Evolutionary conservation across 2,329 filamentous ascomycete genomes (phyloP), one percentile per base, ranked within the genome.

Genomic region (Colletotrichum chrysophilum): DNA sequence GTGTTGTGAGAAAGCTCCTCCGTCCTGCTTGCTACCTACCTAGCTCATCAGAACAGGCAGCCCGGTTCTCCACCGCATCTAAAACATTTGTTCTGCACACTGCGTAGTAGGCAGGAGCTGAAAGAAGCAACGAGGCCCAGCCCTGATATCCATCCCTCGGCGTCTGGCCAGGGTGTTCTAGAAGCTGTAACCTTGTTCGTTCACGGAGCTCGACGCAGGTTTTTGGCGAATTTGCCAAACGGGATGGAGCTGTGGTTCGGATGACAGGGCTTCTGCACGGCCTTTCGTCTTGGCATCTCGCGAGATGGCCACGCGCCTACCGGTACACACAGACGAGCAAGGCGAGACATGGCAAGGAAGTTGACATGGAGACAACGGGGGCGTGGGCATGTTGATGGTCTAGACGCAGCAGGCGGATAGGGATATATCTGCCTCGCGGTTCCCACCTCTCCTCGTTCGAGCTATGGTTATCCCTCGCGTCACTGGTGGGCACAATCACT

Each of bases 351-450:
- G 32, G n/a, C 30, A 26, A 30, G 28, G 30, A 24, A 34, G 34
- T 30, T 60, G 66, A 60, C 66, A 60, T 38, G 66, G 66, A 18
- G 43, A 36, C 38, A 34, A 43, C 38, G 38, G 38, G 18, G 38
- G 38, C 38, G 36, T 43, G 36, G 36, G 21, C 30, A 28, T 26
- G 64, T 38, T 36, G 71, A 70, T 64, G 30, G 30, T 28, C 71
- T 43, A 43, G 18, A 43, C 38, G 38, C 38, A 43, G 38, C 32
- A n/a, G 21, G 52, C n/a, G 12, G 60, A 32, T 32, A n/a, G 60
- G 24, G 26, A 74, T 62, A 76, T 76, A 76, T 74, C 66, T 61
- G 36, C 36, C 71, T 70, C 61, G 30, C 70, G 66, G 60, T 68
- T 66, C 71, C 66, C 71, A 60, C 62, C 48, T 36, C 52, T 52